Base-by-base conservation (phyloP, 129 eudicot genomes). In the Deinandra increscens region DNA sequence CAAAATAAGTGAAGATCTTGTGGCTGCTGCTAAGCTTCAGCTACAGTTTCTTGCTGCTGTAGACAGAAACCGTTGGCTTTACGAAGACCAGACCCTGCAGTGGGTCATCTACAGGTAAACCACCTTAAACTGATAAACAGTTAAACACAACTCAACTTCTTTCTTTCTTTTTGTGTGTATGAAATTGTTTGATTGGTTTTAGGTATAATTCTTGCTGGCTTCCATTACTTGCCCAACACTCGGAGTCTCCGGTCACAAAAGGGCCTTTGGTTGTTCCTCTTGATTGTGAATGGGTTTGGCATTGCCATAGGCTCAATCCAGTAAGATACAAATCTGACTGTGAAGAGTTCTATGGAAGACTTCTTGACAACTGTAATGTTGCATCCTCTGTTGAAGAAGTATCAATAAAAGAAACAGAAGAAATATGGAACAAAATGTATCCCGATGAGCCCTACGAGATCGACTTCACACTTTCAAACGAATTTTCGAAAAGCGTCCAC, bases 201-300 rank as follows among this genome's bases (percentile, higher is more conserved):
- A 93, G 99, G 93, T 93, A 93, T 66, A 89, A 89, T 74, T 77
- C 88, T 54, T 93, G 67, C 41, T 93, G 99, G 99, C 97, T 93
- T 71, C 99, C 99, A 4, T 60, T 93, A 93, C 95, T 93, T 70
- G 92, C 88, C 65, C 85, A 72, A 66, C 84, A 87, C 70, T 66
- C 83, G 0, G 85, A 87, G 66, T 75, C 85, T 29, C 78, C 18
- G 15, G 54, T 87, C 64, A 77, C 76, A 34, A 76, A 83, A 42
- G 99, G 89, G 62, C 95, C 99, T 56, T 72, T 93, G 66, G 97
- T 93, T 77, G 90, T 89, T 78, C 99, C 99, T 49, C 87, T 93
- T 73, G 99, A 93, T 51, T 93, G 95, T 79, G 99, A 93, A 85
- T 93, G 97, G 99, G 83, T 93, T 71, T 93, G 99, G 97, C 99